Evolutionary conservation across 495 filamentous ascomycete species (phyloP).

Genomic region (Penicillium lagena): DNA sequence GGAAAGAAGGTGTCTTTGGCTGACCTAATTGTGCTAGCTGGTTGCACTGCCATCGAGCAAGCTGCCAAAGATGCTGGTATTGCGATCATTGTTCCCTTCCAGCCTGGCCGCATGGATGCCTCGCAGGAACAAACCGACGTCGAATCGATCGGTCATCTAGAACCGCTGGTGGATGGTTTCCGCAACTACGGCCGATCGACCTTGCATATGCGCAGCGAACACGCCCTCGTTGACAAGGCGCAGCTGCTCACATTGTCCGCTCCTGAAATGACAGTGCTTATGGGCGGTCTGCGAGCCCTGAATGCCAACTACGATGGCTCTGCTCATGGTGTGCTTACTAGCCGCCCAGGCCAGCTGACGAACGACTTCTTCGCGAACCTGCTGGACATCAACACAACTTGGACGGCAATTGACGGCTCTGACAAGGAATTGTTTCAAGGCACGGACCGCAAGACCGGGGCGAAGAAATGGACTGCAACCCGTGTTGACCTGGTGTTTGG

Average conservation of each 20-base stretch:
- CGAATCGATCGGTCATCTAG: slow-evolving; percentile 53
- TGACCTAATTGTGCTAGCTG: slow-evolving; percentile 65
- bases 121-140: slow-evolving; percentile 59
- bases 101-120: slow-evolving; percentile 44
- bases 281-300: slow-evolving; percentile 61
- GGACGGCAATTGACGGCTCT: slow-evolving; percentile 46
- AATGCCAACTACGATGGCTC: slow-evolving; percentile 63
- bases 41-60: slow-evolving; percentile 36
- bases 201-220: slow-evolving; percentile 51
- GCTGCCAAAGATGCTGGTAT: slow-evolving; percentile 33
- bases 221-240: slow-evolving; percentile 61
- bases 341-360: slow-evolving; percentile 55
- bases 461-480: slow-evolving; percentile 60
- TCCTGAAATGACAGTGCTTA: slow-evolving; percentile 59
- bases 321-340: slow-evolving; percentile 54
- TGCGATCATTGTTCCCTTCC: slow-evolving; percentile 38
- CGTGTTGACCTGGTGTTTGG: slow-evolving; percentile 64
- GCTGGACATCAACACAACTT: slow-evolving; percentile 55
- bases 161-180: slow-evolving; percentile 62
- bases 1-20: slow-evolving; percentile 66
- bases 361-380: slow-evolving; percentile 76
- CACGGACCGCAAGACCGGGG: slow-evolving; percentile 57
- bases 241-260: slow-evolving; percentile 60
- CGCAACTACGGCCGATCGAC: slow-evolving; percentile 63
- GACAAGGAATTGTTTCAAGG: slow-evolving; percentile 54